phyloP scores from a whole-genome alignment of 345 rosid genomes.

The Jatropha curcas region DNA sequence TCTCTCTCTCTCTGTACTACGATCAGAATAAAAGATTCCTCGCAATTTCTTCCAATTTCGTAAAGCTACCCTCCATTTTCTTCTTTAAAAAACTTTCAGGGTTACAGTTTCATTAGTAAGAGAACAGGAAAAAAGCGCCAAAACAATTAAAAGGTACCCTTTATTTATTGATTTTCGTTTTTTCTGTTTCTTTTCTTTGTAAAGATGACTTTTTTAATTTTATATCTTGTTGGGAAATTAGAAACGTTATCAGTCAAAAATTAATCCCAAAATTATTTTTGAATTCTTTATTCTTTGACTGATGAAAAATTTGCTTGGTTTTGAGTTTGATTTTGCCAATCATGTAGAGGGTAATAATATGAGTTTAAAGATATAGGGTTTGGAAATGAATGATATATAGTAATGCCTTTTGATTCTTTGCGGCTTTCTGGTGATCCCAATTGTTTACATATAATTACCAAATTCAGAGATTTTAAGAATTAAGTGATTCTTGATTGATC shows the following conservation, averaged over 20 bases:
- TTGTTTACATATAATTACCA: no score
- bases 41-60: background rate
- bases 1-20: background rate
- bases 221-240: no score
- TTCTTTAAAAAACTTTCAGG: background rate
- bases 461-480: background rate
- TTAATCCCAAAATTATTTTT: background rate
- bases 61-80: background rate
- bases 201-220: no score
- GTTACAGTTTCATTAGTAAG: background rate
- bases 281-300: background rate
- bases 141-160: background rate
- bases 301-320: background rate
- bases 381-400: no score
- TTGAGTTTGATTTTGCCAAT: background rate
- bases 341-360: background rate
- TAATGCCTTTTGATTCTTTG: no score
- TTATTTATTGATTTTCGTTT: no score
- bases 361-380: background rate
- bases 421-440: no score
- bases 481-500: no score
- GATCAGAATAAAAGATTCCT: no score
- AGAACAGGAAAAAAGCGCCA: background rate
- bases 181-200: no score
- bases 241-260: background rate